Conservation (phyloP, 163 green algal genomes). For the Coccomyxa subellipsoidea region DNA sequence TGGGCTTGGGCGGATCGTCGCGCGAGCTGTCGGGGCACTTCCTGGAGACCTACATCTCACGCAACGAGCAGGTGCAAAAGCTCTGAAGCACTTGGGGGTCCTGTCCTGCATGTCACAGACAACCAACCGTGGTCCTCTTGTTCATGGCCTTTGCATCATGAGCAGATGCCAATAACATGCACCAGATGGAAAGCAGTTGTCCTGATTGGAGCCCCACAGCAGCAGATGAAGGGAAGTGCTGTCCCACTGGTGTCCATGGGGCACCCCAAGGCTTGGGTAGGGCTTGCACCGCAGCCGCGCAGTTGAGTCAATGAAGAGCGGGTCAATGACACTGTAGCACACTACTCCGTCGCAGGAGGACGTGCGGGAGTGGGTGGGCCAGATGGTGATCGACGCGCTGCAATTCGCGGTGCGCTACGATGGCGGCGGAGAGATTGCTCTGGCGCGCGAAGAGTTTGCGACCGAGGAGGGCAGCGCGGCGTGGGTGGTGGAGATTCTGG, state of each 20-base stretch:
- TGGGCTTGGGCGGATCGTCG: background rate
- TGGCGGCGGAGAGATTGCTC: background rate
- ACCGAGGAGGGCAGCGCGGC: background rate
- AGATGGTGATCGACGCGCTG: background rate
- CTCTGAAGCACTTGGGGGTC: too few relatives aligned
- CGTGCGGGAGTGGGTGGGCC: slow-evolving; percentile 1
- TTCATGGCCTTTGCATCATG: too few relatives aligned
- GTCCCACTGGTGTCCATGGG: too few relatives aligned
- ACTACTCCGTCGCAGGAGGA: background rate
- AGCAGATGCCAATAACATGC: too few relatives aligned
- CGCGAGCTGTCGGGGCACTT: background rate
- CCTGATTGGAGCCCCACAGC: too few relatives aligned
- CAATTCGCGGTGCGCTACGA: background rate
- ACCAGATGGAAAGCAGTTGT: too few relatives aligned
- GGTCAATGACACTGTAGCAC: background rate
- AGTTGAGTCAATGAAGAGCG: too few relatives aligned
- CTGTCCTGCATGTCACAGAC: too few relatives aligned
- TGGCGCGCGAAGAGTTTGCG: background rate
- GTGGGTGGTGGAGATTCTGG: background rate
- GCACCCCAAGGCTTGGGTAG: too few relatives aligned
- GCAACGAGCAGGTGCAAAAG: background rate
- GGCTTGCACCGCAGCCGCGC: too few relatives aligned
- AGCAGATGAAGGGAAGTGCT: too few relatives aligned
- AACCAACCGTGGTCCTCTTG: too few relatives aligned
- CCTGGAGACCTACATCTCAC: background rate